Evolutionary conservation across 345 rosid species (phyloP).

Genomic region (Citrus mangshanensis): DNA sequence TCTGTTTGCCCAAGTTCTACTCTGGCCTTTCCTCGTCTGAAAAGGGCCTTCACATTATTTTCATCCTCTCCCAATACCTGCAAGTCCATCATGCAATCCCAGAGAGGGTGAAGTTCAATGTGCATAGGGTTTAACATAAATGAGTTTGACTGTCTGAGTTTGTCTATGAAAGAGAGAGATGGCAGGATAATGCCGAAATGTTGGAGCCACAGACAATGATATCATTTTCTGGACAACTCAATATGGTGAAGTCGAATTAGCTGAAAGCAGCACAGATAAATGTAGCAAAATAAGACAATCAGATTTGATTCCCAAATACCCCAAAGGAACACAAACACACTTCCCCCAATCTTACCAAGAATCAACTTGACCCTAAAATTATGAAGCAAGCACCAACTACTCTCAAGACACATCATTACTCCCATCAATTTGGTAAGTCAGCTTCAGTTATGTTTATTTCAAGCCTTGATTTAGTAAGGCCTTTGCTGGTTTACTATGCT

Average conservation of each 20-base stretch:
- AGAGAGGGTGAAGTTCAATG: background rate
- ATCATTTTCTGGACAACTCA: background rate
- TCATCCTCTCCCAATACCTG: slow-evolving; percentile 92
- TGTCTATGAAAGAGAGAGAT: background rate
- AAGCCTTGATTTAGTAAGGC: background rate
- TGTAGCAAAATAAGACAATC: background rate
- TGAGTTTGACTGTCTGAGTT: background rate
- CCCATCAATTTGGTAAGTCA: background rate
- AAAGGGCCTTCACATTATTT: slow-evolving; percentile 80
- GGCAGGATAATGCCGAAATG: background rate
- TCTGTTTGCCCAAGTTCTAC: slow-evolving; percentile 93
- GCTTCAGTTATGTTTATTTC: background rate
- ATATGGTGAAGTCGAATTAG: background rate
- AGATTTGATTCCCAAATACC: background rate
- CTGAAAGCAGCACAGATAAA: background rate
- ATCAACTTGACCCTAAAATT: background rate
- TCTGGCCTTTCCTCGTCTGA: slow-evolving; percentile 89
- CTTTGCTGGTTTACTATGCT: background rate
- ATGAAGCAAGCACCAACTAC: background rate
- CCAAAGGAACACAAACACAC: background rate
- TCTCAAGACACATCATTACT: background rate
- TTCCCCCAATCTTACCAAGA: background rate
- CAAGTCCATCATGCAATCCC: background rate
- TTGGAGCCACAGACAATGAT: background rate
- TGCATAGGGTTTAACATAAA: background rate